Evolutionary conservation across 1,139 yeast genomes (phyloP).

Genomic region (Fermentozyma sake): DNA sequence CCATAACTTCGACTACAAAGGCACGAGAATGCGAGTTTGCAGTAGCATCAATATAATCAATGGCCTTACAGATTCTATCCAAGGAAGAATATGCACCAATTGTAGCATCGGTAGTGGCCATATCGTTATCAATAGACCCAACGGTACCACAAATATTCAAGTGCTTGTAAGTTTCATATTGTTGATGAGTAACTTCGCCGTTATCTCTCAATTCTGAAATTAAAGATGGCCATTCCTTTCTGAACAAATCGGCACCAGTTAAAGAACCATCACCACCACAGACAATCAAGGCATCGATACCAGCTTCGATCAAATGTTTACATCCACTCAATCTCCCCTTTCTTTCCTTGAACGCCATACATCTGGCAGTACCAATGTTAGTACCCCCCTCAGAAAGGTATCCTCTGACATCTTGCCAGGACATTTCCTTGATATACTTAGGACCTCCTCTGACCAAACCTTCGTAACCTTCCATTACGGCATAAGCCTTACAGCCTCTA

Average conservation of each 20-base stretch:
- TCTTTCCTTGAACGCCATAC: constrained; percentile 79
- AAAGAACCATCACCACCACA: constrained; percentile 99
- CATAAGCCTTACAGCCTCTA: constrained; percentile 91
- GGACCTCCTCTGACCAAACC: constrained; percentile 85
- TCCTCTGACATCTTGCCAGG: constrained; percentile 93
- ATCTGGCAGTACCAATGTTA: constrained; percentile 92
- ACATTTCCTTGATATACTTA: constrained; percentile 65
- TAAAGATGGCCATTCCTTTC: constrained; percentile 91
- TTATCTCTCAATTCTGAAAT: constrained; percentile 60
- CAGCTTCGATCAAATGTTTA: constrained; percentile 76
- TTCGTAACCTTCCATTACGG: constrained; percentile 90
- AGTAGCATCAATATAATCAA: constrained; percentile 94
- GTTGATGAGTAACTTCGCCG: constrained; percentile 51
- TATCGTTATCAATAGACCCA: constrained; percentile 96
- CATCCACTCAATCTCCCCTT: constrained; percentile 81
- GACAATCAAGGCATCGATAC: constrained; percentile 94
- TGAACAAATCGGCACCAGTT: constrained; percentile 93
- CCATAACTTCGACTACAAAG: constrained; percentile 97
- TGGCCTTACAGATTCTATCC: constrained; percentile 88
- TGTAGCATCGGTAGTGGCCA: constrained; percentile 94
- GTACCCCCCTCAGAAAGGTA: constrained; percentile 93
- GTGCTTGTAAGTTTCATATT: constrained; percentile 58
- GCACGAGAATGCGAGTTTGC: constrained; percentile 97
- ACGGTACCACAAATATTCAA: constrained; percentile 92
- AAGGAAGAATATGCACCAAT: constrained; percentile 94